Evolutionary conservation across 805 yeast species (phyloP).

Genomic region (Ogataea saltuana): DNA sequence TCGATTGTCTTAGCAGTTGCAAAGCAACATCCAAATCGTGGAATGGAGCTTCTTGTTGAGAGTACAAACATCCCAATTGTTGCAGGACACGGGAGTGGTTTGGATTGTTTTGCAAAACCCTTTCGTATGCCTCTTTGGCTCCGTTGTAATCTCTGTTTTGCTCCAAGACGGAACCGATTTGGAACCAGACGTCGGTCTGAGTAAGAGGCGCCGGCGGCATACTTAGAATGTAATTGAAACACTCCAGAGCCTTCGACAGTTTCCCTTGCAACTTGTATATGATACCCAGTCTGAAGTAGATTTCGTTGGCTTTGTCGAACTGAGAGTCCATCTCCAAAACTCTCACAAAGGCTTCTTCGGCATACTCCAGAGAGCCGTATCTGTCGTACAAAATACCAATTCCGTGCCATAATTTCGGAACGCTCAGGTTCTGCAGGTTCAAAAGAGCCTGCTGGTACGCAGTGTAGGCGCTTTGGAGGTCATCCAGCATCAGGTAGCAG

Average conservation of each 20-base stretch:
- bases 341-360: conserved; percentile 97
- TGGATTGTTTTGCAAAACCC: conserved; percentile 85
- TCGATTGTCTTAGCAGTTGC: conserved; percentile 76
- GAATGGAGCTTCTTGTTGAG: conserved; percentile 67
- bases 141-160: conserved; percentile 89
- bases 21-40: conserved; percentile 84
- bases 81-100: conserved; percentile 95
- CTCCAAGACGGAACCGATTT: conserved; percentile 93
- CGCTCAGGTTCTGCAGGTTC: conserved; percentile 88
- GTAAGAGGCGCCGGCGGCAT: conserved; percentile 96
- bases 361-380: conserved; percentile 94
- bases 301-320: conserved; percentile 94
- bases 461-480: conserved; percentile 89
- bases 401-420: conserved; percentile 98
- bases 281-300: conserved; percentile 93
- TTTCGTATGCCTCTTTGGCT: conserved; percentile 93
- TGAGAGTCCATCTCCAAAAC: conserved; percentile 94
- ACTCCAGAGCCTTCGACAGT: conserved; percentile 83
- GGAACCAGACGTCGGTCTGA: conserved; percentile 98
- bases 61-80: conserved; percentile 92
- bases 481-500: conserved; percentile 95
- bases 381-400: conserved; percentile 95
- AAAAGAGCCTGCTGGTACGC: conserved; percentile 96
- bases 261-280: conserved; percentile 94
- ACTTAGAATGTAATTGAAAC: conserved; percentile 86